Base-by-base conservation (phyloP, 164 flowering plant species). In the Sedum album region DNA sequence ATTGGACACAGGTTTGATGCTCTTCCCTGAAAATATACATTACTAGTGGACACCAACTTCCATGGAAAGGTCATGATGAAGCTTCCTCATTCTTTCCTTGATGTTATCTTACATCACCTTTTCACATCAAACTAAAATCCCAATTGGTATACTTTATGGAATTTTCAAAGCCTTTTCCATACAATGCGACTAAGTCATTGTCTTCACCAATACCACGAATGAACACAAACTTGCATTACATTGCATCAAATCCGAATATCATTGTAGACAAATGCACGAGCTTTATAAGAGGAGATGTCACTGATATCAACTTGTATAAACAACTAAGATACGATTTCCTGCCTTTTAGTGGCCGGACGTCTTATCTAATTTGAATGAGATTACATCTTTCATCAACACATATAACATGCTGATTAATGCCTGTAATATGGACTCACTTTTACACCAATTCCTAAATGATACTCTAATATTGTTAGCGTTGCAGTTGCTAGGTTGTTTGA, bases 71-170 rank as follows among this genome's bases (percentile, higher is more conserved):
- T 9, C 57, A 51, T n/a, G 26, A 51, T 51, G 57, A 51, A 51
- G 57, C 57, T 51, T 51, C 57, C 57, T 51, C 25, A 51, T 51
- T 51, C 57, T 7, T 51, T 51, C 26, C 57, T 51, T 51, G 57
- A 51, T 51, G 57, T 51, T 21, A 21, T 51, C 26, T 51, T 51
- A 7, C 13, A 51, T 6, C 5, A 51, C 25, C 11, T 35, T 35
- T 35, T 35, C 5, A 35, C 38, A 3, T 35, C 7, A 35, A 35
- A 35, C 38, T 35, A 35, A 35, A 35, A 35, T 44, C 28, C 57
- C 25, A n/a, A 21, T 21, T 21, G 57, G 1, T 51, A n/a, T 51
- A n/a, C 28, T 21, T 23, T 51, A 6, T n/a, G 10, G 25, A 21
- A 51, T 51, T 51, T 51, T 23, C 8, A 3, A 21, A 7, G 8